Percentiles rank a stretch among this genome's conserved stretches.
These are phyloP conservation scores for Astathelohania contejeani DNA, from an alignment of 371 early-diverging fungal genomes.

Conservation along the genomic window DNA sequence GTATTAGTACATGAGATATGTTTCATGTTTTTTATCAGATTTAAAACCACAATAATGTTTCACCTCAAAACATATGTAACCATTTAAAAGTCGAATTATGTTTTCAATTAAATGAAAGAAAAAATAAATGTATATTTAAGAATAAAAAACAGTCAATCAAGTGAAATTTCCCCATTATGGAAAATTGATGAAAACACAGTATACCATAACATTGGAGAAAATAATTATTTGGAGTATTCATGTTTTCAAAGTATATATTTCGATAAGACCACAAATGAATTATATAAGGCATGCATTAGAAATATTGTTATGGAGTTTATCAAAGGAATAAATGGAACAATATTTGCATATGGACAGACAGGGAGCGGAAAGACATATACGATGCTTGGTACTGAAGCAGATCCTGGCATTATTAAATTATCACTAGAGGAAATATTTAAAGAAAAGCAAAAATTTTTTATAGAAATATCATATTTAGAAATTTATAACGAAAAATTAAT, in stretches of 20 bases:
- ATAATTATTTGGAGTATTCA: not conserved
- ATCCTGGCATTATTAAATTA: constrained; percentile 35
- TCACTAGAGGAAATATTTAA: constrained; percentile 21
- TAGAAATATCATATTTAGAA: constrained; percentile 78
- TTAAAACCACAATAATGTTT: too few species aligned
- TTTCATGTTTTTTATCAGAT: too few species aligned
- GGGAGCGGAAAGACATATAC: constrained; percentile 52
- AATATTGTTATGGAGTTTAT: constrained; percentile 10
- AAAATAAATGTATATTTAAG: constrained; percentile 14
- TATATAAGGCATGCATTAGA: constrained; percentile 15
- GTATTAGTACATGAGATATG: too few species aligned
- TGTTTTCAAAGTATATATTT: constrained; percentile 6
- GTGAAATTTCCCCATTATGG: constrained; percentile 1
- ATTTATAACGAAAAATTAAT: constrained; percentile 72
- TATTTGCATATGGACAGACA: constrained; percentile 52
- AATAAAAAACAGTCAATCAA: not conserved
- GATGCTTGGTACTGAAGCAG: constrained; percentile 33
- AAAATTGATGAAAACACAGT: constrained; percentile 2
- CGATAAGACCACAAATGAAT: not conserved
- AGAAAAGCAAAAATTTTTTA: constrained; percentile 58
- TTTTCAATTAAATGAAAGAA: constrained; percentile 1
- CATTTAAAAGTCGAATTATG: too few species aligned
- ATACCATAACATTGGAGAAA: constrained; percentile 3
- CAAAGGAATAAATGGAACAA: constrained; percentile 23
- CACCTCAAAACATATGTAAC: too few species aligned